phyloP scores from a whole-genome alignment of 345 rosid genomes.

The Salix purpurea region DNA sequence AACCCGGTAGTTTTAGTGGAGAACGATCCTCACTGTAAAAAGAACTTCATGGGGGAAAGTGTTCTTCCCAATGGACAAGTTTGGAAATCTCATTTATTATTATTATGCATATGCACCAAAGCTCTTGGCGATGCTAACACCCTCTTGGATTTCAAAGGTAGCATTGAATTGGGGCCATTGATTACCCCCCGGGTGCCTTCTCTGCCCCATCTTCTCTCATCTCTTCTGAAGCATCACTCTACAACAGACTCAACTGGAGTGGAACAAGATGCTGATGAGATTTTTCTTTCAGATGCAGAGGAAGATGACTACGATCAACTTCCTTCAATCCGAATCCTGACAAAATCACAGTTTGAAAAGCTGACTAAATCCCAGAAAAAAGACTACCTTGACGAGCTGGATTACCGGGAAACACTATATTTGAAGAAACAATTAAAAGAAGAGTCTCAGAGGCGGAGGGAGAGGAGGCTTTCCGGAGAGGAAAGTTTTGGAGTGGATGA shows the following conservation, averaged over 20 bases:
- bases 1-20: slow-evolving; percentile 77
- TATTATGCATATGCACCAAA: slow-evolving; percentile 66
- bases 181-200: slow-evolving; percentile 57
- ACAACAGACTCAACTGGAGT: slow-evolving; percentile 43
- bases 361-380: slow-evolving; percentile 64
- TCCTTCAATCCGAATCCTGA: slow-evolving; percentile 75
- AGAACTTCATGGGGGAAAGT: slow-evolving; percentile 59
- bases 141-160: slow-evolving; percentile 54
- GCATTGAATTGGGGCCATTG: slow-evolving; percentile 60
- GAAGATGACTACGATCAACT: slow-evolving; percentile 85
- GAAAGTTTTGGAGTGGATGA: slow-evolving; percentile 26
- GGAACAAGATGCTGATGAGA: slow-evolving; percentile 46
- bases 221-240: slow-evolving; percentile 56
- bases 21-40: slow-evolving; percentile 69
- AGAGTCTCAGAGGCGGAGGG: slow-evolving; percentile 45
- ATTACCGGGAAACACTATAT: slow-evolving; percentile 77
- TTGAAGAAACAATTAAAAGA: slow-evolving; percentile 82
- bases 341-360: slow-evolving; percentile 68
- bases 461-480: slow-evolving; percentile 39
- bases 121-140: slow-evolving; percentile 68
- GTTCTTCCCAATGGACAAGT: slow-evolving; percentile 80
- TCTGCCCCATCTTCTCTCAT: slow-evolving; percentile 85
- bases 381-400: slow-evolving; percentile 84
- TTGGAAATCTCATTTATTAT: slow-evolving; percentile 74
- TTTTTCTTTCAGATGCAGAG: slow-evolving; percentile 44